These are phyloP conservation scores for Ceratobasidium theobromae DNA, from an alignment of 1,284 basidiomycete species.

Conservation along the genomic window DNA sequence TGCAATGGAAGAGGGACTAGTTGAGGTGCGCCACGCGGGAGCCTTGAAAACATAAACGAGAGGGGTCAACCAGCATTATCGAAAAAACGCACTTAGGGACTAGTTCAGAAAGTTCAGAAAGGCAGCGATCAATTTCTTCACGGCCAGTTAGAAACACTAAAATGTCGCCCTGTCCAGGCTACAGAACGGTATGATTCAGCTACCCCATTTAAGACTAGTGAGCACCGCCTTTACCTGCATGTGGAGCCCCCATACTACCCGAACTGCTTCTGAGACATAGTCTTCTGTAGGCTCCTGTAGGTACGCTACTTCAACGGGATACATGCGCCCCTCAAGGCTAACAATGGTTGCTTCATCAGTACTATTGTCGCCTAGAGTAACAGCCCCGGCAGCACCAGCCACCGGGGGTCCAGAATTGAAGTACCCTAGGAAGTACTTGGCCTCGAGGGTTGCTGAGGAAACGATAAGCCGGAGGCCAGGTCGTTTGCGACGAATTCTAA, in stretches of 20 bases:
- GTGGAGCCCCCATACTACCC: conserved; percentile 86
- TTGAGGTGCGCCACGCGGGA: conserved; percentile 62
- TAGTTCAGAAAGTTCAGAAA: conserved; percentile 80
- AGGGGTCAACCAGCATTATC: not conserved
- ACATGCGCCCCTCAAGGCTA: conserved; percentile 90
- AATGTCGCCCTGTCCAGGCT: conserved; percentile 83
- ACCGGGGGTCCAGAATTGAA: conserved; percentile 56
- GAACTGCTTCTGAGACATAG: conserved; percentile 81
- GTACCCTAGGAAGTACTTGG: conserved; percentile 83
- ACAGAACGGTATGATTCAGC: no score
- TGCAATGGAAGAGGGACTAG: conserved; percentile 79
- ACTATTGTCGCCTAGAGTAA: conserved; percentile 34
- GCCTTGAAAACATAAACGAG: conserved; percentile 42
- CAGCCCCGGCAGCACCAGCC: conserved; percentile 43
- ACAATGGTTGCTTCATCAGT: conserved; percentile 69
- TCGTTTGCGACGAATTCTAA: conserved; percentile 83
- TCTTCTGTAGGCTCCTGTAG: conserved; percentile 71
- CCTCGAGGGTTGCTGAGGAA: conserved; percentile 95
- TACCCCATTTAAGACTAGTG: no score
- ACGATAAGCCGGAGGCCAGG: conserved; percentile 87
- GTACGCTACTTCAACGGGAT: conserved; percentile 84
- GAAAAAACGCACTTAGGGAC: conserved; percentile 62
- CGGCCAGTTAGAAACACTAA: conserved; percentile 95
- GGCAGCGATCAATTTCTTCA: conserved; percentile 90
- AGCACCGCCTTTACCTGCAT: conserved; percentile 55